Evolutionary conservation across 306 rosid genomes (phyloP), one percentile per base, ranked within the genome.

Genomic region (Malus orientalis): DNA sequence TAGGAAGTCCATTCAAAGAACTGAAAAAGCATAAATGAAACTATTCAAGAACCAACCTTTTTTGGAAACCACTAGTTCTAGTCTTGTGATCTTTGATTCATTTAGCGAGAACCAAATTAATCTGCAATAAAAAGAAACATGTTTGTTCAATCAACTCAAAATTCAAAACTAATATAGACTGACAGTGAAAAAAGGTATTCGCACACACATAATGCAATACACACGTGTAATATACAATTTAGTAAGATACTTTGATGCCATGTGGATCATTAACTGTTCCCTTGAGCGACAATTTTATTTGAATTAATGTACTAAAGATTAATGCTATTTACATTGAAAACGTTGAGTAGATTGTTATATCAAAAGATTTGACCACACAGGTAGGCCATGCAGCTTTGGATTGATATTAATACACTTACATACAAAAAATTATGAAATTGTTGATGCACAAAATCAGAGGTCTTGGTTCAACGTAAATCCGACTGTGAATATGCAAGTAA

Each of bases 31-130:
- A 40, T 70, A 60, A 27, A 22, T 8, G 7, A 45, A 25, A 51
- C 38, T 54, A 49, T 7, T 11, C 63, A 38, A 80, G 71, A 42
- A 74, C 74, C 32, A 82, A 91, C 99, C 96, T 92, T 96, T 85
- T 96, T 96, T 45, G 89, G 64, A 96, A 97, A 36, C 98, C 99
- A 74, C 96, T 96, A 8, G 99, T 96, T 55, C 99, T 98, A 47
- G 99, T 96, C 78, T 92, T 92, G 81, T 96, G 98, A 6, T 98
- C 99, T 69, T 96, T 91, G 16, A 91, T 84, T 70, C 96, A 96
- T 54, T 89, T 88, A 70, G 99, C 86, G 1, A 91, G 90, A 73
- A 92, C 82, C 42, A 86, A 88, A 33, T 89, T 81, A 83, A 96
- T 89, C 96, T 96, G 81, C n/a, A 65, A 32, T 8, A 79, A 30